Base-by-base conservation (phyloP, 1,139 yeast species). In the Geotrichum candidum region DNA sequence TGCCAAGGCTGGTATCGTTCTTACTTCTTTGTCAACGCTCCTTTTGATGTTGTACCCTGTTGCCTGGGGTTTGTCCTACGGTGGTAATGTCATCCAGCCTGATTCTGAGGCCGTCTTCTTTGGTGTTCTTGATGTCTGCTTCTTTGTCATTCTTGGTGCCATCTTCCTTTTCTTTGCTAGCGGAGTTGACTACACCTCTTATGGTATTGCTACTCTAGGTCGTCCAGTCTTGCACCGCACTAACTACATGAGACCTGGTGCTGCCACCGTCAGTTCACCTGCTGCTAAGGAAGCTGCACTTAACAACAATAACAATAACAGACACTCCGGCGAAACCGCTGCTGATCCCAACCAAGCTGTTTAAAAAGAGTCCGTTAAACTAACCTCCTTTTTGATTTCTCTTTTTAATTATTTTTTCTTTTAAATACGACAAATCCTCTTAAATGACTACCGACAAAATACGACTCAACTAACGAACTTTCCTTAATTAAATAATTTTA, bases 91-190 rank as follows among this genome's bases (percentile, higher is more conserved):
- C 53, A 84, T 85, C 65, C 83, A 82, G 67, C 86, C 86, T 52
- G 87, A 84, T 69, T 80, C 86, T n/a, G 88, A 84, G 72, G 84
- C 86, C 59, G 85, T 81, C 23, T 85, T 84, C 74, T 84, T 82
- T 68, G 89, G 89, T 75, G 75, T 85, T 58, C 76, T 85, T 67
- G 89, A 85, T 69, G 68, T 84, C 59, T 67, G 80, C 56, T 58
- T 67, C 56, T 72, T 73, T 60, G 62, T 70, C 35, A 52, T 64
- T 48, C 67, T 82, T 58, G 86, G 86, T 64, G 65, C 70, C 33
- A 69, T 67, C 60, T 68, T 72, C 63, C 63, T 69, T 54, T 41
- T 25, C 33, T 61, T 66, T 48, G 56, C 63, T 31, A 58, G 65
- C 11, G 63, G 65, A 27, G 59, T 68, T 45, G 68, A 70, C 57